Base-by-base conservation (phyloP, 106 monocot species). In the Acorus gramineus region DNA sequence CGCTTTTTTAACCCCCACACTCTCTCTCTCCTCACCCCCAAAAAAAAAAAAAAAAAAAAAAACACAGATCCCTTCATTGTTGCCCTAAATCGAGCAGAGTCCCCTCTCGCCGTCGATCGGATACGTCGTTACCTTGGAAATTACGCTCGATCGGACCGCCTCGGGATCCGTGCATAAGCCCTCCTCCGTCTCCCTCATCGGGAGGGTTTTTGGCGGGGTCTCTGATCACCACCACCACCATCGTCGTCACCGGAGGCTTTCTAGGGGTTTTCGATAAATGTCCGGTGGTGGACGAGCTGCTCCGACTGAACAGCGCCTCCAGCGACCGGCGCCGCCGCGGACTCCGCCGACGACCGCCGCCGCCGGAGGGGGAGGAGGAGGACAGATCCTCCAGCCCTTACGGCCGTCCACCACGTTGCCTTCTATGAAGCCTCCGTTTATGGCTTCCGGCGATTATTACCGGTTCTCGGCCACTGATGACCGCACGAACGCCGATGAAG, bases 381-480 rank as follows among this genome's bases (percentile, higher is more conserved):
- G 68, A 28, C 80, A 81, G 88, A 83, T 81, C 76, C 69, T 73
- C 12, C 78, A 74, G 60, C 76, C 76, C 53, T 67, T 79, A 60
- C 78, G 59, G 75, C 79, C 78, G 59, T 65, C 72, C 73, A 49
- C 77, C 44, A 77, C 82, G 45, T 80, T 77, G 55, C 68, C 79
- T 1, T 71, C 86, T 4, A 9, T 60, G 55, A 66, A 61, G 71
- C 78, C 78, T 47, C 77, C 83, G 5, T 87, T 87, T 59, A 57
- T 56, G 8, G 57, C 72, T 4, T 75, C 76, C 11, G 81, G 84
- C 45, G 90, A 91, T 62, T 91, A 91, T 66, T 83, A 91, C 61
- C 66, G 68, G 11, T 91, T 91, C 66, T 56, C 77, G 3, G 63
- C 68, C 11, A 61, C 58, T 42, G 61, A 67, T 7, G 53, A 59